Conservation (phyloP, 768 basidiomycete genomes). For the Collybiopsis luxurians region DNA sequence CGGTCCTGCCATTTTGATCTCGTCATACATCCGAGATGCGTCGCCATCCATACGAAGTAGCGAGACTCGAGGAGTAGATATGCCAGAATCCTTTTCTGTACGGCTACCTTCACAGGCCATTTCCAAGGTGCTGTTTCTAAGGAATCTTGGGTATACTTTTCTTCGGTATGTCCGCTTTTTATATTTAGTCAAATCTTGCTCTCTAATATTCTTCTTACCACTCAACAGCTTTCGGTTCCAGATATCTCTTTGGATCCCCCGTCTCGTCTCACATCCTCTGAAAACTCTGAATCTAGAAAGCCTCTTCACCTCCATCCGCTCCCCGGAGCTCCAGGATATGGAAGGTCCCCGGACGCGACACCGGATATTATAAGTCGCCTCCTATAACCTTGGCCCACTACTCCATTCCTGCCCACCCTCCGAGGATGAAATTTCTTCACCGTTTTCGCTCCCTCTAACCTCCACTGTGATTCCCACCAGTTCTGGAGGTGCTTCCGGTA, state of each 20-base stretch:
- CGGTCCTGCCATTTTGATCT: no score
- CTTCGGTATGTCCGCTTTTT: slow-evolving; percentile 65
- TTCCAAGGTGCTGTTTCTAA: no score
- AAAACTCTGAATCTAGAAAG: slow-evolving; percentile 74
- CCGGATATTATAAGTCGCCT: slow-evolving; percentile 36
- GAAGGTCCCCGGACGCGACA: slow-evolving; percentile 34
- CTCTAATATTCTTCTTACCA: no score
- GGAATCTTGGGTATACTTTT: no score
- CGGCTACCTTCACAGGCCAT: no score
- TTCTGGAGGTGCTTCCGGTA: slow-evolving; percentile 22
- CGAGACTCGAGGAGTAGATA: slow-evolving; percentile 77
- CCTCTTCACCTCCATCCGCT: slow-evolving; percentile 79
- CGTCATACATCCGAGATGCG: no score
- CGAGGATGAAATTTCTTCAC: slow-evolving; percentile 84
- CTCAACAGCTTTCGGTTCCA: slow-evolving; percentile 20
- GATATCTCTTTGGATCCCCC: slow-evolving; percentile 75
- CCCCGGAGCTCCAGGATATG: slow-evolving; percentile 38
- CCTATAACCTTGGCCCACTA: slow-evolving; percentile 64
- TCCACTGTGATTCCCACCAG: slow-evolving; percentile 40
- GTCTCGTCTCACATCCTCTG: slow-evolving; percentile 80
- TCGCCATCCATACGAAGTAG: no score
- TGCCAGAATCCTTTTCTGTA: no score
- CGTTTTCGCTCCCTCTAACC: slow-evolving; percentile 75
- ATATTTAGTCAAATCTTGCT: no score
- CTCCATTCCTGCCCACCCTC: slow-evolving; percentile 82